These are phyloP conservation scores for Hevea brasiliensis DNA, from an alignment of 345 rosid genomes.

Conservation along the genomic window DNA sequence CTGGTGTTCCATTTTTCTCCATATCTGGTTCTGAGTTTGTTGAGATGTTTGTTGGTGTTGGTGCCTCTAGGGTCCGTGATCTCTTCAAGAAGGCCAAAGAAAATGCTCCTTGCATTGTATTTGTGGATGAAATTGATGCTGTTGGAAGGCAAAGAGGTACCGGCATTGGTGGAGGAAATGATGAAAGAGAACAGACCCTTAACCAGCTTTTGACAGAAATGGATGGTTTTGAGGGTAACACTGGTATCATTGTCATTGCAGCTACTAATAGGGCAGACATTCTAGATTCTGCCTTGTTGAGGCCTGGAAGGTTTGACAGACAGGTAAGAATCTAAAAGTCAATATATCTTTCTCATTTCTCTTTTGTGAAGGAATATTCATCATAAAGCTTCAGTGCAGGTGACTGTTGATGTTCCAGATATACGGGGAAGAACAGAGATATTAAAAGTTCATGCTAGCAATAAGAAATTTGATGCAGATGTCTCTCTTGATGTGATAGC, in stretches of 20 bases:
- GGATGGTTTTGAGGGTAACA: conserved; percentile 98
- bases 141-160: conserved; percentile 96
- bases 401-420: conserved; percentile 90
- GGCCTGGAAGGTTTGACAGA: conserved; percentile 96
- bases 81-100: conserved; percentile 95
- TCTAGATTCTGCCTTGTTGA: conserved; percentile 85
- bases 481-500: conserved; percentile 90
- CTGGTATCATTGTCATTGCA: conserved; percentile 87
- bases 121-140: conserved; percentile 98
- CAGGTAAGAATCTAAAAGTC: conserved; percentile 48
- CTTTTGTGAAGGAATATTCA: conserved; percentile 18
- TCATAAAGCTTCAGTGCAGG: conserved; percentile 46
- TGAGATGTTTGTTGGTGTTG: conserved; percentile 98
- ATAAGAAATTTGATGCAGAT: conserved; percentile 83
- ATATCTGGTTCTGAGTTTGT: conserved; percentile 97
- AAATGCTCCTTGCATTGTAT: conserved; percentile 96
- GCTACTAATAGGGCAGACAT: conserved; percentile 96
- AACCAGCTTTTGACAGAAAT: conserved; percentile 95
- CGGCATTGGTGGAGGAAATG: conserved; percentile 97
- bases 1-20: conserved; percentile 95
- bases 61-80: conserved; percentile 94
- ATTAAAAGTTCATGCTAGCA: conserved; percentile 82
- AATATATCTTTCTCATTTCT: neutral
- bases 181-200: conserved; percentile 97
- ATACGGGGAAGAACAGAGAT: conserved; percentile 86